Base-by-base conservation (phyloP, 805 yeast species). In the Teunomyces gatunensis region DNA sequence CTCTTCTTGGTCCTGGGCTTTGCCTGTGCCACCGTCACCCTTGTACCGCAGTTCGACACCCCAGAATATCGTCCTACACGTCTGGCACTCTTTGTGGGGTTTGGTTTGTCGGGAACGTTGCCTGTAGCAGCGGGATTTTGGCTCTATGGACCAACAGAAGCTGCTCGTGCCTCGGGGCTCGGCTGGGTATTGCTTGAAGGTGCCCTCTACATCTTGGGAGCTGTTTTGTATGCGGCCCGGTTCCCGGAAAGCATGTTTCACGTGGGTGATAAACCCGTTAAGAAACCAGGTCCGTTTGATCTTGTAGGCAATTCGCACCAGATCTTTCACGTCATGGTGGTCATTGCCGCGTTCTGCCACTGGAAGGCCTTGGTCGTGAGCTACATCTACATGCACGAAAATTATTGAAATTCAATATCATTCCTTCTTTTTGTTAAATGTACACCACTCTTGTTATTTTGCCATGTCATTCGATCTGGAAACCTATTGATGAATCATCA, bases 231-330 rank as follows among this genome's bases (percentile, higher is more conserved):
- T 63, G 96, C 95, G 0, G 62, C 75, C 20, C 73, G 97, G 50
- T 63, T 87, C 29, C 97, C 97, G 0, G 97, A 90, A 60, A 72
- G 86, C 42, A 69, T 73, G 36, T 57, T 65, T 1, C 67, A 68
- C 48, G 41, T 51, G 2, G 40, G 40, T 29, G 67, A 64, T 7
- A 55, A 58, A 27, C 54, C 54, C 30, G 59, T 53, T 28, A 43
- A 47, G 3, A 33, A 25, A 5, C 47, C 56, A 1, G 74, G 73
- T 2, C 54, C 34, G 17, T 87, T 77, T 60, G 96, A 89, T 55
- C 57, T 80, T 9, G 75, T 80, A 65, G 96, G 96, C 1, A 86
- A 87, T 54, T 85, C 95, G 5, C 97, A 89, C 62, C 96, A 89
- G 60, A 75, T 89, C 7, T 89, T 89, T 60, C 96, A 89, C 62